Conservation (phyloP, 2,329 filamentous ascomycete species). For the Hirsutella rhossiliensis region DNA sequence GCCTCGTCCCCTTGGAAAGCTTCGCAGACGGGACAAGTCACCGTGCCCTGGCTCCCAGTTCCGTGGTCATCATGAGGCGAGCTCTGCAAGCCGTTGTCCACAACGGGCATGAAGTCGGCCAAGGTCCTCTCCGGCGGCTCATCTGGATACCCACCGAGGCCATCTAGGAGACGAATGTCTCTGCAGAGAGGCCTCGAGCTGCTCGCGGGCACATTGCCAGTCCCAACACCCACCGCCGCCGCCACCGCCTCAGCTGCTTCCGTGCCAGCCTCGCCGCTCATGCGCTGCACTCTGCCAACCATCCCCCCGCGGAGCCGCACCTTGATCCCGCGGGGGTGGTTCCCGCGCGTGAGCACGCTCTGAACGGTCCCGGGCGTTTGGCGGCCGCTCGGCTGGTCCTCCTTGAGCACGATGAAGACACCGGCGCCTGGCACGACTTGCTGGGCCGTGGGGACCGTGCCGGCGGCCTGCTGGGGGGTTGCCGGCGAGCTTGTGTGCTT, state of each 20-base stretch:
- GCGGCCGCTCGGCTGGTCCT: slow-evolving; percentile 61
- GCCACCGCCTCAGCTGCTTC: slow-evolving; percentile 4
- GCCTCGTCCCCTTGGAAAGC: slow-evolving; percentile 55
- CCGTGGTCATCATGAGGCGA: background rate
- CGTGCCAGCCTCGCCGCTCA: slow-evolving; percentile 21
- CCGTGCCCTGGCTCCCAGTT: slow-evolving; percentile 1
- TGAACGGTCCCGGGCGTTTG: slow-evolving; percentile 56
- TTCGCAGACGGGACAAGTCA: slow-evolving; percentile 52
- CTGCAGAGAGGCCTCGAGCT: slow-evolving; percentile 9
- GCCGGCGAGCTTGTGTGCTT: slow-evolving; percentile 8
- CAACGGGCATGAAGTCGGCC: slow-evolving; percentile 36
- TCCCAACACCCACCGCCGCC: slow-evolving; percentile 20
- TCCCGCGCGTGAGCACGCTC: slow-evolving; percentile 57
- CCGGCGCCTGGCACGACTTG: slow-evolving; percentile 47
- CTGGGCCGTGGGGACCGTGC: slow-evolving; percentile 30
- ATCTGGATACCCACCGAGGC: slow-evolving; percentile 7
- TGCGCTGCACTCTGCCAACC: slow-evolving; percentile 60
- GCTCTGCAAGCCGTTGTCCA: slow-evolving; percentile 13
- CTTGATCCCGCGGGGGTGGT: slow-evolving; percentile 71
- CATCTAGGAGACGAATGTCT: slow-evolving; percentile 18
- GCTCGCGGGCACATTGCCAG: background rate
- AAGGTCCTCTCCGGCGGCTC: slow-evolving; percentile 26
- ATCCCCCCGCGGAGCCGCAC: slow-evolving; percentile 60
- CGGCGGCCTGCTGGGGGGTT: slow-evolving; percentile 21
- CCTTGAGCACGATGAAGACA: slow-evolving; percentile 65